Conservation (phyloP, 352 stramenopile species). For the Peronospora tabacina region DNA sequence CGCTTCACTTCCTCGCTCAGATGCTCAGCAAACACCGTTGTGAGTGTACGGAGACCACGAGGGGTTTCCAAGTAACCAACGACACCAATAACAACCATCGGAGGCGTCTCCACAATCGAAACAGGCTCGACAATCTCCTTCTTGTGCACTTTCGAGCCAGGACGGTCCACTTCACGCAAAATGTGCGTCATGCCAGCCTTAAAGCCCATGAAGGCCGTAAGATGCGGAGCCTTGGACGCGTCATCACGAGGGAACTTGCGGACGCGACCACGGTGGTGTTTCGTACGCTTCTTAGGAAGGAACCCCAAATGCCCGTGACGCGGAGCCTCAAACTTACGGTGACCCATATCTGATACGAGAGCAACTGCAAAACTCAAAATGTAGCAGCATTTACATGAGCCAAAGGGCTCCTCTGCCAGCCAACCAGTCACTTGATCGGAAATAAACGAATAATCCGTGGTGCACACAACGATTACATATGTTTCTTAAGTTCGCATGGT, state of each 20-base stretch:
- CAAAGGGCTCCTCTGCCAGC: slow-evolving; percentile 8
- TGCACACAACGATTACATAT: not conserved
- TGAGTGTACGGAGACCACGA: slow-evolving; percentile 96
- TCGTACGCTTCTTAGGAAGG: slow-evolving; percentile 99
- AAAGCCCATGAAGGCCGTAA: slow-evolving; percentile 99
- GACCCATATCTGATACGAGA: slow-evolving; percentile 88
- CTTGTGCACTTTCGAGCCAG: slow-evolving; percentile 99
- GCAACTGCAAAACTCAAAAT: slow-evolving; percentile 86
- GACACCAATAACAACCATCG: slow-evolving; percentile 99
- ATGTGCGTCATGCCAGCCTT: slow-evolving; percentile 99
- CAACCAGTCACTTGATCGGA: slow-evolving; percentile 29
- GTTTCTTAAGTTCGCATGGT: not conserved
- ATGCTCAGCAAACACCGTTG: slow-evolving; percentile 99
- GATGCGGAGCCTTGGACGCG: slow-evolving; percentile 91
- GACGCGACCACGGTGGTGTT: slow-evolving; percentile 98
- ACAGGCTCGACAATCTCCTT: slow-evolving; percentile 99
- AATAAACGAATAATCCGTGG: slow-evolving; percentile 18
- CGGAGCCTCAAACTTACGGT: slow-evolving; percentile 97
- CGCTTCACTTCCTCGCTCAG: slow-evolving; percentile 98
- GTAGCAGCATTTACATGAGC: not conserved
- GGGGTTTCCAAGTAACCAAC: slow-evolving; percentile 99
- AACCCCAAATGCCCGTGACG: slow-evolving; percentile 97
- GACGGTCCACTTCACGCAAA: slow-evolving; percentile 96
- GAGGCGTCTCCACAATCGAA: slow-evolving; percentile 98
- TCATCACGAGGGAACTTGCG: slow-evolving; percentile 99